Conservation (phyloP, 2,329 filamentous ascomycete species). For the Macrophomina tecta region DNA sequence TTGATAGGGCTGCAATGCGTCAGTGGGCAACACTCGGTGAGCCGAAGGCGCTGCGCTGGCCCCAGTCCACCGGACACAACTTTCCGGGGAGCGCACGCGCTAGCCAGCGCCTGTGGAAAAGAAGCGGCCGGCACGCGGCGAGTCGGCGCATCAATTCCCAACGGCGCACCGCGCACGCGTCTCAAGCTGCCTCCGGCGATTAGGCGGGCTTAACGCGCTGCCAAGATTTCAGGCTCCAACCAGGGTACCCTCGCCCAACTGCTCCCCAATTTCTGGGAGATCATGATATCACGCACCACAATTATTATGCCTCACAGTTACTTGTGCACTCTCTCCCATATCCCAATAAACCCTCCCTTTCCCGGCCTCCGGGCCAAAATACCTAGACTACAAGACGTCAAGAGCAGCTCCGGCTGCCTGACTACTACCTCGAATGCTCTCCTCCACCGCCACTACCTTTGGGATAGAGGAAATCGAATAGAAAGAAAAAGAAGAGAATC, state of each 20-base stretch:
- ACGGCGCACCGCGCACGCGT: constrained; percentile 11
- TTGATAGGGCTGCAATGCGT: constrained; percentile 22
- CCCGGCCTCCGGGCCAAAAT: constrained; percentile 19
- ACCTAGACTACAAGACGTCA: constrained; percentile 20
- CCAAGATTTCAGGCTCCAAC: constrained; percentile 18
- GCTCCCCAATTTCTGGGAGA: neutral
- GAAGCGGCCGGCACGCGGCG: neutral
- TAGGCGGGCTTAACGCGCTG: constrained; percentile 12
- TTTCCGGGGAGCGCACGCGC: neutral
- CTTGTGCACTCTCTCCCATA: neutral
- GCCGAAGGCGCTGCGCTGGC: neutral
- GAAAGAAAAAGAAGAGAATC: neutral
- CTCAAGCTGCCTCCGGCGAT: constrained; percentile 3
- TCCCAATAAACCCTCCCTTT: constrained; percentile 13
- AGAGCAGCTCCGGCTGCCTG: neutral
- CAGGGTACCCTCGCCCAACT: constrained; percentile 8
- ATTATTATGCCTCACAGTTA: neutral
- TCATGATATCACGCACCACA: constrained; percentile 22
- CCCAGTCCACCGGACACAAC: neutral
- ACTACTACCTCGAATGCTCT: constrained; percentile 5
- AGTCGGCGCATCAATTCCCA: neutral
- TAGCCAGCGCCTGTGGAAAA: neutral
- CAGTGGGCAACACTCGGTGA: constrained; percentile 23
- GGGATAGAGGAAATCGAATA: constrained; percentile 11
- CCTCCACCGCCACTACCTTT: neutral